phyloP scores from a whole-genome alignment of 371 early-diverging fungal genomes.

The Actinomucor elegans region DNA sequence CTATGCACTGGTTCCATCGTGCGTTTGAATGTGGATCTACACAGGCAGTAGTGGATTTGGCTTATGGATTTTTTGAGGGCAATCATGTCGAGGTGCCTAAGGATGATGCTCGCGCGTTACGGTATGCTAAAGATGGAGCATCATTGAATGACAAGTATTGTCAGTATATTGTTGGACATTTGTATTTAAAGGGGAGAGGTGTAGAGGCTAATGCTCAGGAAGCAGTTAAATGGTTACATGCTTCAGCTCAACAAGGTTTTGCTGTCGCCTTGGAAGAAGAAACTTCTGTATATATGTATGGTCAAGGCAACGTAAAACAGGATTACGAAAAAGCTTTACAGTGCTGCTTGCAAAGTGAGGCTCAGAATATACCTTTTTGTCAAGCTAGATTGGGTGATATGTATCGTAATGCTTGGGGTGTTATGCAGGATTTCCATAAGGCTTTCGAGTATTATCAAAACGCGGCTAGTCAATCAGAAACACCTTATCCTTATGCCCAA shows the following conservation, averaged over 20 bases:
- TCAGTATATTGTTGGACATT: conserved; percentile 43
- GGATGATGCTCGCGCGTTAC: conserved; percentile 31
- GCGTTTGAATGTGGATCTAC: conserved; percentile 39
- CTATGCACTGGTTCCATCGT: conserved; percentile 37
- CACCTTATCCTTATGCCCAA: conserved; percentile 43
- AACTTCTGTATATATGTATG: conserved; percentile 32
- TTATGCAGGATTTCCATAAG: conserved; percentile 34
- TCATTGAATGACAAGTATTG: conserved; percentile 41
- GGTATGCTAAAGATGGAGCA: conserved; percentile 40
- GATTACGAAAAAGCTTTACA: conserved; percentile 32
- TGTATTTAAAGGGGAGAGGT: conserved; percentile 29
- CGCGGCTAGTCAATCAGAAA: conserved; percentile 42
- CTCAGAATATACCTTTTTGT: conserved; percentile 33
- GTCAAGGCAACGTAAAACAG: conserved; percentile 23
- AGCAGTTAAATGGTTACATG: conserved; percentile 34
- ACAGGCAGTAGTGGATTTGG: conserved; percentile 43
- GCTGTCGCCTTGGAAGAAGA: conserved; percentile 44
- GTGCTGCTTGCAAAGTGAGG: conserved; percentile 25
- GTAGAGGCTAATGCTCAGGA: conserved; percentile 20
- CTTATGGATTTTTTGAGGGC: conserved; percentile 40
- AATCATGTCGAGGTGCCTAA: conserved; percentile 12
- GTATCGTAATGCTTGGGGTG: conserved; percentile 41
- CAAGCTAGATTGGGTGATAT: conserved; percentile 47
- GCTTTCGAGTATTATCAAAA: conserved; percentile 46
- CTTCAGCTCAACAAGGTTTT: conserved; percentile 43